Conservation (phyloP, 371 early-diverging fungal species). For the Zychaea mexicana region DNA sequence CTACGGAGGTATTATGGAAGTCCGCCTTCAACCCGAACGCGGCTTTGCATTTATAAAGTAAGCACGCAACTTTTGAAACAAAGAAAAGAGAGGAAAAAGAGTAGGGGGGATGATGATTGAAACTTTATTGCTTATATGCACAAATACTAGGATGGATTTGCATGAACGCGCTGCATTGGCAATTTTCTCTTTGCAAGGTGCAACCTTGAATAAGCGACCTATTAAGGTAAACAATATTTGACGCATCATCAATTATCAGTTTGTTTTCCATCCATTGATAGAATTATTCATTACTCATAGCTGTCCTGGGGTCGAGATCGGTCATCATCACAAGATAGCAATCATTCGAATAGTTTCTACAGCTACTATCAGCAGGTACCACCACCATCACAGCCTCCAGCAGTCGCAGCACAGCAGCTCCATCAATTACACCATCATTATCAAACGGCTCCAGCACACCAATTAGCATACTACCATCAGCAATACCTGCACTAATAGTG, state of each 20-base stretch:
- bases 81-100: too few species aligned
- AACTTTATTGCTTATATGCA: not conserved
- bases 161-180: constrained; percentile 86
- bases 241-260: not conserved
- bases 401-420: not conserved
- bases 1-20: constrained; percentile 75
- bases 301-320: constrained; percentile 90
- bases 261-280: too few species aligned
- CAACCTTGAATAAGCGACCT: constrained; percentile 68
- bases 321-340: not conserved
- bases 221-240: constrained; percentile 52
- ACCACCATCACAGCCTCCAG: not conserved
- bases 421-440: not conserved
- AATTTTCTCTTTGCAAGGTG: constrained; percentile 72
- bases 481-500: not conserved
- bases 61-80: not conserved
- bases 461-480: not conserved
- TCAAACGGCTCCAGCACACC: too few species aligned
- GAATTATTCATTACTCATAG: constrained; percentile 30
- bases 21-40: constrained; percentile 83
- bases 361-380: not conserved
- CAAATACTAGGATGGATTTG: constrained; percentile 62
- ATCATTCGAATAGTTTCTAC: not conserved
- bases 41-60: constrained; percentile 89
- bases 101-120: too few species aligned